Evolutionary conservation across 208 protist genomes (phyloP).

Genomic region (Trypanosoma scelopori): DNA sequence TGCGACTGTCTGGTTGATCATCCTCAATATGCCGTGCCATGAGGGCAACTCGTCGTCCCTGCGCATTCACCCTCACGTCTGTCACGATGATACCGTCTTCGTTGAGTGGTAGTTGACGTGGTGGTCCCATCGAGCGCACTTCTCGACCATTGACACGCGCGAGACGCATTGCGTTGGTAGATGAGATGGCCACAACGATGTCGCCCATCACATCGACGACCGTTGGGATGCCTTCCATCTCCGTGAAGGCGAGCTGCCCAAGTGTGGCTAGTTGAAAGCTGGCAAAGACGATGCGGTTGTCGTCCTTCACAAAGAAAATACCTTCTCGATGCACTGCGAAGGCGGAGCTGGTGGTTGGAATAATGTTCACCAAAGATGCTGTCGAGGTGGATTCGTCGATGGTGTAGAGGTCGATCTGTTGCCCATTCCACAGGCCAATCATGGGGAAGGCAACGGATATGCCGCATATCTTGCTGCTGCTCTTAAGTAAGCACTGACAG

Average conservation of each 20-base stretch:
- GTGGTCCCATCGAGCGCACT: constrained; percentile 62
- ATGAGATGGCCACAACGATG: constrained; percentile 82
- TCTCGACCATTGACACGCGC: constrained; percentile 71
- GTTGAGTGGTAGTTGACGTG: constrained; percentile 55
- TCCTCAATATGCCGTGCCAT: constrained; percentile 60
- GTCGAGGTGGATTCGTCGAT: constrained; percentile 84
- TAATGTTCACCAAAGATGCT: constrained; percentile 67
- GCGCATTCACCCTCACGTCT: constrained; percentile 74
- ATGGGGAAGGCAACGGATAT: constrained; percentile 82
- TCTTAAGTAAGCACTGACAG: constrained; percentile 82
- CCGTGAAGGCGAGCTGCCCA: constrained; percentile 84
- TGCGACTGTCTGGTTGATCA: constrained; percentile 62
- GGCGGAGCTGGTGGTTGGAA: constrained; percentile 63
- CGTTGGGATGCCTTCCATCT: constrained; percentile 76
- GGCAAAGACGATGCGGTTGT: constrained; percentile 68
- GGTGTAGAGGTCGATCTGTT: constrained; percentile 86
- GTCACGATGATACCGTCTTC: constrained; percentile 45
- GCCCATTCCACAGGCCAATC: constrained; percentile 88
- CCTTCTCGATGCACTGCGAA: constrained; percentile 86
- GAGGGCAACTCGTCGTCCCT: constrained; percentile 74
- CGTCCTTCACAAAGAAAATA: constrained; percentile 81
- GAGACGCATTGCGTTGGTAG: constrained; percentile 78
- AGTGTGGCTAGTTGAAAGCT: constrained; percentile 79
- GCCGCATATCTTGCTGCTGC: constrained; percentile 68
- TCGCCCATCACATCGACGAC: constrained; percentile 89